Conservation (phyloP, 192 early-diverging fungal species). For the Backusella luteola region DNA sequence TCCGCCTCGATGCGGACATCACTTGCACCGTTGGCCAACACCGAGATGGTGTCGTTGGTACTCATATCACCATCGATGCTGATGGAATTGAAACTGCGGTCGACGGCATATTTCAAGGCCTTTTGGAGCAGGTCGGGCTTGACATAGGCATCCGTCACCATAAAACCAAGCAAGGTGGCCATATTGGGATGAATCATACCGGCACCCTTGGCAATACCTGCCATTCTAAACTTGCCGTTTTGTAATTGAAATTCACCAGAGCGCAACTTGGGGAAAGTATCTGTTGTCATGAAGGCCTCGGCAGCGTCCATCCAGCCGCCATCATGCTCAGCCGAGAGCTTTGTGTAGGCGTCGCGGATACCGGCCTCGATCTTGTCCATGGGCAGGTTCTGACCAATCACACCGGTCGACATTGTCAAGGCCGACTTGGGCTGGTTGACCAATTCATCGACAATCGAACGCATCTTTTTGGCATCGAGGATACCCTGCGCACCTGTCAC, state of each 20-base stretch:
- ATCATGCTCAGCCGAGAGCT: conserved; percentile 54
- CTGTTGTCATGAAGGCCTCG: conserved; percentile 94
- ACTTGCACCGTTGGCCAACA: conserved; percentile 83
- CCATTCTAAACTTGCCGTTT: conserved; percentile 65
- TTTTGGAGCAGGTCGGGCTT: conserved; percentile 59
- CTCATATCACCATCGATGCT: conserved; percentile 95
- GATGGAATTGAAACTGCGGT: conserved; percentile 94
- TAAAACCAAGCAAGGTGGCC: conserved; percentile 88
- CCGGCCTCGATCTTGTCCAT: conserved; percentile 82
- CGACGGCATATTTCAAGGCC: conserved; percentile 78
- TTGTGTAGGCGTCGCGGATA: conserved; percentile 42
- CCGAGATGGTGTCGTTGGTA: conserved; percentile 92
- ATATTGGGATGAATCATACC: conserved; percentile 99
- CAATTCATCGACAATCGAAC: conserved; percentile 51
- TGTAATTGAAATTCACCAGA: conserved; percentile 55
- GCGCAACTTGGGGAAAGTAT: conserved; percentile 94
- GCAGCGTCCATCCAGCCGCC: conserved; percentile 77
- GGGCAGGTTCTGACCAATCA: conserved; percentile 89
- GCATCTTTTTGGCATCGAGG: conserved; percentile 73
- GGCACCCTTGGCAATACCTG: conserved; percentile 95
- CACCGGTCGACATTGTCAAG: conserved; percentile 95
- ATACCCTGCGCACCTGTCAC: conserved; percentile 88
- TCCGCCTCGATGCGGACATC: conserved; percentile 41
- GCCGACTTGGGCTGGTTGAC: conserved; percentile 42
- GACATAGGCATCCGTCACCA: conserved; percentile 84